Base-by-base conservation (phyloP, 169 alveolate species). In the Toxoplasma gondii region DNA sequence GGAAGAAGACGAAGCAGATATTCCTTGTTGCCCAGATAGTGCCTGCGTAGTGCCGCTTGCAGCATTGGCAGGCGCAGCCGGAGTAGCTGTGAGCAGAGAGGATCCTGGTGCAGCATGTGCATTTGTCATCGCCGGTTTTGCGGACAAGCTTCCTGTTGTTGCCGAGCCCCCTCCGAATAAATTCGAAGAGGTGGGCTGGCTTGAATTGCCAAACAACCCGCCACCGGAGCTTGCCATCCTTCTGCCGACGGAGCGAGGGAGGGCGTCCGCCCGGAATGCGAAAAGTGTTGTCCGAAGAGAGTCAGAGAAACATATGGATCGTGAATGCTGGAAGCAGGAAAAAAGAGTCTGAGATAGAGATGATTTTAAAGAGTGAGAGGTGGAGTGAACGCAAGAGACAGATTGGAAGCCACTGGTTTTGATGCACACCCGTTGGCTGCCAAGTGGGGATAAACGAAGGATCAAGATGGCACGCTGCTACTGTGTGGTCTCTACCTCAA, bases 141-240 rank as follows among this genome's bases (percentile, higher is more conserved):
- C 16, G 78, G 78, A 24, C 78, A 24, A 19, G n/a, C 78, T 29
- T 64, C 36, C 78, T 4, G 78, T 29, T 29, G 78, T 19, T 64
- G 78, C 78, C 34, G 78, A 24, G 78, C 78, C 78, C n/a, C 78
- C 78, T 19, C 78, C 78, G 78, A 64, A 64, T 29, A 64, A 64
- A 29, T 7, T 19, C 78, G 78, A 64, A 64, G 78, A 64, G 34
- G 78, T 31, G 36, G 78, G 78, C 78, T 64, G 78, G 34, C 78
- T 64, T 19, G 78, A 64, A 31, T 17, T 49, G 58, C 78, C 78
- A 29, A 64, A 64, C 78, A 64, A 64, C 10, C 7, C 78, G 78
- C 78, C 78, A 64, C 78, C 78, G 78, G 78, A 19, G 78, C 78
- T 64, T 29, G 78, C 78, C 78, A 64, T 64, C 27, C 78, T 64